Conservation (phyloP, 2,329 filamentous ascomycete species). For the Venturiaceae sp. region DNA sequence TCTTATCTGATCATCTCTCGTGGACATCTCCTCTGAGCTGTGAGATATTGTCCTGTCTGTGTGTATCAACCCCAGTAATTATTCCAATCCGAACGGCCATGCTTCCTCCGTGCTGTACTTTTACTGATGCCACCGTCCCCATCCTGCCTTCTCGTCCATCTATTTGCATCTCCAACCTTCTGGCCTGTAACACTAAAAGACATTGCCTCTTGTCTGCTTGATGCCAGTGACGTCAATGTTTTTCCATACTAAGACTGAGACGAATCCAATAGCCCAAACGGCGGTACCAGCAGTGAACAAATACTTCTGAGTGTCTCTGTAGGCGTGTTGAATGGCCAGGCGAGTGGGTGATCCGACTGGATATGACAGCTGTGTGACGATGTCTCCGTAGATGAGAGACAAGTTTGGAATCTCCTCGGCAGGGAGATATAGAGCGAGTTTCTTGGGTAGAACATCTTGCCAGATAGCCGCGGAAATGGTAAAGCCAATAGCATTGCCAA, state of each 20-base stretch:
- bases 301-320: conserved; percentile 7
- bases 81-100: no score
- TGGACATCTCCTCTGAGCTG: no score
- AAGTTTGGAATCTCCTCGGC: not conserved
- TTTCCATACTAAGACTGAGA: conserved; percentile 2
- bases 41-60: no score
- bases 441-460: conserved; percentile 16
- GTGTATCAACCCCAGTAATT: no score
- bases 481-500: conserved; percentile 19
- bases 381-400: conserved; percentile 1
- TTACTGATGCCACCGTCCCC: no score
- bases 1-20: no score
- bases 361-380: conserved; percentile 8
- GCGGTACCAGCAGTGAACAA: conserved; percentile 2
- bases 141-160: no score
- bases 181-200: no score
- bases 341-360: conserved; percentile 2
- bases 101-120: no score
- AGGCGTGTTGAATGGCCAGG: conserved; percentile 6
- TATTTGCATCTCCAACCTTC: no score
- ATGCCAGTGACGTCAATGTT: conserved; percentile 3
- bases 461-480: conserved; percentile 23
- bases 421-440: not conserved
- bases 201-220: conserved; percentile 11
- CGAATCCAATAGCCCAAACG: not conserved